Evolutionary conservation across 2,329 filamentous ascomycete species (phyloP), one percentile per base, ranked within the genome.

Genomic region (Fusarium xyrophilum): DNA sequence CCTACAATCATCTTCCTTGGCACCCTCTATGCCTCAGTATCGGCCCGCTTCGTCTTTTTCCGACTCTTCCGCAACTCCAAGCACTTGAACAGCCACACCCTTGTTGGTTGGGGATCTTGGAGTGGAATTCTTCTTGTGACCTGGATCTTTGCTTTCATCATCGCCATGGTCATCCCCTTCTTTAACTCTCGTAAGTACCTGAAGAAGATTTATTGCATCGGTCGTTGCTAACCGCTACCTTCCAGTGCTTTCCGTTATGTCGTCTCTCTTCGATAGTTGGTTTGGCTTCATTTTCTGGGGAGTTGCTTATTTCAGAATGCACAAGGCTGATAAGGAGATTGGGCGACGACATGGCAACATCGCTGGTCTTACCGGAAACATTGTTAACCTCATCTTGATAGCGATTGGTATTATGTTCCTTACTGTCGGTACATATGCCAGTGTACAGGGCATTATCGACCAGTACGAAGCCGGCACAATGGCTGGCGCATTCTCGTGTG

Each of bases 261-360:
- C 89, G n/a, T 93, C 93, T 7, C 86, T 97, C 3, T 97, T 97
- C 76, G 93, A 97, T 80, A 95, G 91, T 56, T 95, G 93, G 84
- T 95, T 95, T 74, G 94, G 94, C 27, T 97, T 97, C 83, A 97
- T 97, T 75, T 97, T 97, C 83, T 97, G 92, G 92, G 92, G 91
- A 15, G 86, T 93, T 3, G 92, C 91, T 1, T 95, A 93, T 75
- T 86, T 93, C 74, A 86, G 91, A 58, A 92, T 95, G 91, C 85
- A 91, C 48, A 81, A 81, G 23, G 90, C 86, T 3, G 90, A 92
- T 10, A 75, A 84, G 5, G 79, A 82, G 2, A 83, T 86, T 33
- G 83, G 85, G 52, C 84, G 82, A 66, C 81, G 80, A 3, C 82
- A 86, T 35, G 87, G 85, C 48, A 73, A 65, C 10, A 28, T 89